Conservation (phyloP, 345 rosid species). For the Psidium guajava region DNA sequence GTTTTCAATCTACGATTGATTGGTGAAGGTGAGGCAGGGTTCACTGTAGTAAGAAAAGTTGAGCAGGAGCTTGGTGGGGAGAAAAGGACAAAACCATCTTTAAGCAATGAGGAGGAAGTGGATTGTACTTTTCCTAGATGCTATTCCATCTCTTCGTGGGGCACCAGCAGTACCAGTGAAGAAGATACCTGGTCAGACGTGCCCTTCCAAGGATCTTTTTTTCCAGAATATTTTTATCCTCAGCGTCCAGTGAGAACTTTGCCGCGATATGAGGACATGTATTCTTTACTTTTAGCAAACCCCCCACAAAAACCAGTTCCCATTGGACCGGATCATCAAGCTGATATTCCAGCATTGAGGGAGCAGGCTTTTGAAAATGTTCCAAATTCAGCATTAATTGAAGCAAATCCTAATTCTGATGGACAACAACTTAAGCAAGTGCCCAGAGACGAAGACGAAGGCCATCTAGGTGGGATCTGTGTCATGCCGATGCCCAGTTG, state of each 20-base stretch:
- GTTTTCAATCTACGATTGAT: neutral
- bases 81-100: neutral
- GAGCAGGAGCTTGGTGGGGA: slow-evolving; percentile 10
- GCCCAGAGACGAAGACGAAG: slow-evolving; percentile 12
- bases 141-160: slow-evolving; percentile 11
- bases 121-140: slow-evolving; percentile 7
- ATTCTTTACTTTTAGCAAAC: slow-evolving; percentile 16
- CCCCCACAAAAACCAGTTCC: slow-evolving; percentile 36
- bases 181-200: slow-evolving; percentile 12
- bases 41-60: neutral
- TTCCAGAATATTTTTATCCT: slow-evolving; percentile 11
- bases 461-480: slow-evolving; percentile 43
- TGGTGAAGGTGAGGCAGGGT: slow-evolving; percentile 12
- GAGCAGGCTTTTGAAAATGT: neutral
- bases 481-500: slow-evolving; percentile 45
- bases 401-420: neutral
- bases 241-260: slow-evolving; percentile 10
- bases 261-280: slow-evolving; percentile 14
- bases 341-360: slow-evolving; percentile 31
- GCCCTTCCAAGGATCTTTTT: slow-evolving; percentile 7
- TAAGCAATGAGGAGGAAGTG: slow-evolving; percentile 1
- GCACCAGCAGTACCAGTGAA: slow-evolving; percentile 16
- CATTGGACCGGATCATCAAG: slow-evolving; percentile 70
- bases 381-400: slow-evolving; percentile 2
- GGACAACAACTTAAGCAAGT: neutral